Conservation (phyloP, 2,329 filamentous ascomycete species). For the Microthyrium microscopicum region DNA sequence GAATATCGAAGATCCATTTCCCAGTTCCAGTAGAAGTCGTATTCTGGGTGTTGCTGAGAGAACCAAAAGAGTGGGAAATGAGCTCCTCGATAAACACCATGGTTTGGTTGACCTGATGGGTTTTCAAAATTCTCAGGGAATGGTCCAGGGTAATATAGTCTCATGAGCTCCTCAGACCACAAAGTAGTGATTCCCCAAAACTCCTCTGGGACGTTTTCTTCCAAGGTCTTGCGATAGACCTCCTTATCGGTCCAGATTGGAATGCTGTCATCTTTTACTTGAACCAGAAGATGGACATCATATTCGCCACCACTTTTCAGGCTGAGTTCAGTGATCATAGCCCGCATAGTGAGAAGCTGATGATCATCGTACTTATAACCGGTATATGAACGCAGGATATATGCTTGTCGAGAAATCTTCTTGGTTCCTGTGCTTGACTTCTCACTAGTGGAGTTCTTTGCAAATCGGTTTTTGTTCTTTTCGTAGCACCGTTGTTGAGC, state of each 20-base stretch:
- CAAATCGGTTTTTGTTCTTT: slow-evolving; percentile 32
- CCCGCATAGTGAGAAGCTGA: slow-evolving; percentile 64
- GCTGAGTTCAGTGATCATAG: slow-evolving; percentile 67
- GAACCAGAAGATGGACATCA: slow-evolving; percentile 69
- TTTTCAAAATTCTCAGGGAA: slow-evolving; percentile 58
- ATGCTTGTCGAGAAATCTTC: slow-evolving; percentile 48
- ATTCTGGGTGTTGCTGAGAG: slow-evolving; percentile 31
- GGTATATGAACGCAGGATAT: slow-evolving; percentile 73
- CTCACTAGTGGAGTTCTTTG: slow-evolving; percentile 15
- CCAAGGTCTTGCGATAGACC: slow-evolving; percentile 49
- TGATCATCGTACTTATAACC: slow-evolving; percentile 64
- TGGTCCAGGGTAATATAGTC: slow-evolving; percentile 72
- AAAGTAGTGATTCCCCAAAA: slow-evolving; percentile 79
- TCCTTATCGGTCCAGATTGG: slow-evolving; percentile 65
- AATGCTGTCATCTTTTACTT: slow-evolving; percentile 61
- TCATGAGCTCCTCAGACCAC: slow-evolving; percentile 92
- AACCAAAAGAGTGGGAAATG: slow-evolving; percentile 36
- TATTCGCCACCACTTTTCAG: slow-evolving; percentile 74
- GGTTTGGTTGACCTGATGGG: slow-evolving; percentile 48
- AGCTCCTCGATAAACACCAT: slow-evolving; percentile 67
- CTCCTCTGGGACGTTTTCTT: slow-evolving; percentile 58
- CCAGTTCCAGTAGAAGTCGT: slow-evolving; percentile 61
- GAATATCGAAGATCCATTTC: slow-evolving; percentile 73
- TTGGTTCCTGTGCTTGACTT: slow-evolving; percentile 19
- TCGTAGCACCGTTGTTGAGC: slow-evolving; percentile 31